These are phyloP conservation scores for Chaetomium globosum DNA, from an alignment of 2,329 filamentous ascomycete species.

Conservation along the genomic window DNA sequence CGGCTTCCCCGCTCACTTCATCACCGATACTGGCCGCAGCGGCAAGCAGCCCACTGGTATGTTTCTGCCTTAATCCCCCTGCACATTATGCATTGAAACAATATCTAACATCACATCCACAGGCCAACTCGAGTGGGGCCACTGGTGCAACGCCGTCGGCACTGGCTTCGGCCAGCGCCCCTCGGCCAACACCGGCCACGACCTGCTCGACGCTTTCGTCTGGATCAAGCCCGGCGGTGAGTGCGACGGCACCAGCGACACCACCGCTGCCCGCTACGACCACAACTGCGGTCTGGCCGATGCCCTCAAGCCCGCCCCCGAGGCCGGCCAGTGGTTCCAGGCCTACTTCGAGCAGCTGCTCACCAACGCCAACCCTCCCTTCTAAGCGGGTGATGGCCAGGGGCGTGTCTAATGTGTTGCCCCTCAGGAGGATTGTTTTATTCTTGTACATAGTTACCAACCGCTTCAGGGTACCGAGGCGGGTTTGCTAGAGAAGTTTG, in stretches of 20 bases:
- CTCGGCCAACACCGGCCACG: conserved; percentile 61
- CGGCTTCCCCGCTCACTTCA: conserved; percentile 53
- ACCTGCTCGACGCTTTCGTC: conserved; percentile 65
- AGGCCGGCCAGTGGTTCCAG: conserved; percentile 70
- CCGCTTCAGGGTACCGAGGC: neutral
- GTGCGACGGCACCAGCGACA: conserved; percentile 56
- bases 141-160: conserved; percentile 61
- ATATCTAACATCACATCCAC: neutral
- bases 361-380: conserved; percentile 44
- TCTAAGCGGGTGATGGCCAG: conserved; percentile 8
- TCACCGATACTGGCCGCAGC: conserved; percentile 56
- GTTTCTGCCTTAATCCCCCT: neutral
- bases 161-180: conserved; percentile 56
- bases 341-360: conserved; percentile 62
- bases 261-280: conserved; percentile 55
- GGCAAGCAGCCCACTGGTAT: conserved; percentile 59
- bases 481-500: neutral
- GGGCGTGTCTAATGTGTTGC: neutral
- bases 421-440: neutral
- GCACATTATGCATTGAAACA: neutral
- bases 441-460: conserved; percentile 14
- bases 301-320: conserved; percentile 65
- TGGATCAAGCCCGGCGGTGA: conserved; percentile 71
- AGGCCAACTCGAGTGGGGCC: conserved; percentile 61
- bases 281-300: conserved; percentile 54